phyloP scores from a whole-genome alignment of 2,329 filamentous ascomycete species.

The Emergomyces africanus region DNA sequence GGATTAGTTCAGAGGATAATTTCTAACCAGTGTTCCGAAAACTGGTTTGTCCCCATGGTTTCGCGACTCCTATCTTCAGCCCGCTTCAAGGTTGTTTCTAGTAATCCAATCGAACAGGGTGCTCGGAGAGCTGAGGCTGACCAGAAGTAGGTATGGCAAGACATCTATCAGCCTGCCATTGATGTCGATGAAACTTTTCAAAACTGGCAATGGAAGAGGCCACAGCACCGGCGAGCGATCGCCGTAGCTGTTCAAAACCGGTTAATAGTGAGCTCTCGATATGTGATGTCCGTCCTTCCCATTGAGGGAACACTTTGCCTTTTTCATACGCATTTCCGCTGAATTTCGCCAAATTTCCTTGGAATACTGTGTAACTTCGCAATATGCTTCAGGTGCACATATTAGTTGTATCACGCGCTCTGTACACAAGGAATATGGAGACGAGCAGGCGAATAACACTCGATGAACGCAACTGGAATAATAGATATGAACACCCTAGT shows the following conservation, averaged over 20 bases:
- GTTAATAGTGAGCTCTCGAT: background rate
- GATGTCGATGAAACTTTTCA: background rate
- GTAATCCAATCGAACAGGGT: background rate
- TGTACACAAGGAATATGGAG: background rate
- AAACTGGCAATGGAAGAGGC: background rate
- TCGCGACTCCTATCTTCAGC: background rate
- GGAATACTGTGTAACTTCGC: background rate
- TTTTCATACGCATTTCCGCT: background rate
- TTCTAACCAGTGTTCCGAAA: background rate
- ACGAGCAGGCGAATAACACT: background rate
- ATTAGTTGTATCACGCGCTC: background rate
- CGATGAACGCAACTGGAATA: background rate
- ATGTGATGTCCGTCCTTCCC: background rate
- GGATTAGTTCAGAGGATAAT: background rate
- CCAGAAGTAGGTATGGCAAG: background rate
- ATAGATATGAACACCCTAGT: background rate
- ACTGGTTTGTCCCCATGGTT: background rate
- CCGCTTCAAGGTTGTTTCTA: background rate
- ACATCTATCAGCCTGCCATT: background rate
- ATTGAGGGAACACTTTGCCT: background rate
- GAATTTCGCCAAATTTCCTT: background rate
- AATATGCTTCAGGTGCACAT: background rate
- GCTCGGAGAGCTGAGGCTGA: background rate
- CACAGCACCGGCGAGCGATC: background rate
- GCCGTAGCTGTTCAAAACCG: background rate